A percentile compares a stretch with the other conserved stretches of the same genome.
These are phyloP conservation scores for Pezizomycotina sp. DNA, from an alignment of 2,329 filamentous ascomycete genomes.

Conservation along the genomic window DNA sequence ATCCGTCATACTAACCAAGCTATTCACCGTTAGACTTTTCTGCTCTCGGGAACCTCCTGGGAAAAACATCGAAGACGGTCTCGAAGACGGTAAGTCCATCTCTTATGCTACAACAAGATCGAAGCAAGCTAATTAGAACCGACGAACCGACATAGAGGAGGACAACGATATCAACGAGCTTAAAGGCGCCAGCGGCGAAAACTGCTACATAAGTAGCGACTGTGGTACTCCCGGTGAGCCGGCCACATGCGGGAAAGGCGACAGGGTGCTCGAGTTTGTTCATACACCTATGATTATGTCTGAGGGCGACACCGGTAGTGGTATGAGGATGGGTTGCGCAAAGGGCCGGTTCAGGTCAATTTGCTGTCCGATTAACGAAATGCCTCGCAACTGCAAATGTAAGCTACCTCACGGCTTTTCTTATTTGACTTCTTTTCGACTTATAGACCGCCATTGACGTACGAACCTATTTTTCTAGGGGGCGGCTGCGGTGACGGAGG, in stretches of 20 bases:
- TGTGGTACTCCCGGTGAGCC: constrained; percentile 3
- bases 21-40: constrained; percentile 6
- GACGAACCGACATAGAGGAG: background rate
- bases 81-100: constrained; percentile 1
- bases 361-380: constrained; percentile 4
- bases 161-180: constrained; percentile 5
- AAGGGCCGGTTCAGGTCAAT: constrained; percentile 2
- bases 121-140: background rate
- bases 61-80: constrained; percentile 3
- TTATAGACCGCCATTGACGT: no score
- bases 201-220: constrained; percentile 1
- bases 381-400: constrained; percentile 4
- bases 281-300: constrained; percentile 4
- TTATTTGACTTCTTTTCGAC: no score
- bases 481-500: no score
- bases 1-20: no score
- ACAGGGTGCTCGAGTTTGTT: constrained; percentile 3
- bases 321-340: constrained; percentile 1
- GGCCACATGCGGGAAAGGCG: constrained; percentile 1
- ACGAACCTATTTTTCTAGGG: no score
- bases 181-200: constrained; percentile 3
- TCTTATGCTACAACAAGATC: background rate
- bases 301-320: no score
- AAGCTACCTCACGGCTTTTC: no score
- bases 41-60: constrained; percentile 4